A percentile compares a stretch with the other conserved stretches of the same genome.
Conservation (phyloP, 495 filamentous ascomycete species). For the Penicillium coprophilum region DNA sequence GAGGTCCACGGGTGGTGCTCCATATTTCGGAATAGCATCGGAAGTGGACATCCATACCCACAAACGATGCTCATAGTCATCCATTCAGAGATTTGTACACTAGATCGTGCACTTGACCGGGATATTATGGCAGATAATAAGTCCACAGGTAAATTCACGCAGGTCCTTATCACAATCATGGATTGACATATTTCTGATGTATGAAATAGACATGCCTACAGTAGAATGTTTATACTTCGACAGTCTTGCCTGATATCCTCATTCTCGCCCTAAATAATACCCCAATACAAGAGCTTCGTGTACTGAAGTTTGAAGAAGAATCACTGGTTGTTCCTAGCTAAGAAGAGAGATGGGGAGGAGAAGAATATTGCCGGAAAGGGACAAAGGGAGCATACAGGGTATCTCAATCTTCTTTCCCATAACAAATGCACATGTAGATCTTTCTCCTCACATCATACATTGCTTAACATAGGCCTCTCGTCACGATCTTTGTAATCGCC, state of each 20-base stretch:
- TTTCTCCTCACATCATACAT: background rate
- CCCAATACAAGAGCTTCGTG: background rate
- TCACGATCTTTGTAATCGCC: too few species aligned
- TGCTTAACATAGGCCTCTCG: background rate
- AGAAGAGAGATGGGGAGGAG: background rate
- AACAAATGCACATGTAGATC: background rate
- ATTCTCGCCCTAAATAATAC: background rate
- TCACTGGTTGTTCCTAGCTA: background rate
- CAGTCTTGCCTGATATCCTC: background rate
- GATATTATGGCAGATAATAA: background rate
- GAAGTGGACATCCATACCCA: background rate
- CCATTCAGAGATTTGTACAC: background rate
- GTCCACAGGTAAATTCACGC: too few species aligned
- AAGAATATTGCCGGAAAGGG: too few species aligned
- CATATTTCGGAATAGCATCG: background rate
- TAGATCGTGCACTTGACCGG: too few species aligned
- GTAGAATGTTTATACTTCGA: background rate
- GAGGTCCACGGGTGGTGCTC: too few species aligned
- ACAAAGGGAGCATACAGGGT: background rate
- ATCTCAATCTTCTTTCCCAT: background rate
- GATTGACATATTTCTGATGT: background rate
- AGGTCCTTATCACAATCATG: background rate
- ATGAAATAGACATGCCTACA: background rate
- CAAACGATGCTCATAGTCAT: background rate
- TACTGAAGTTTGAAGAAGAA: background rate